Evolutionary conservation across 306 rosid species (phyloP), one percentile per base, ranked within the genome.

Genomic region (Dalbergia cochinchinensis): DNA sequence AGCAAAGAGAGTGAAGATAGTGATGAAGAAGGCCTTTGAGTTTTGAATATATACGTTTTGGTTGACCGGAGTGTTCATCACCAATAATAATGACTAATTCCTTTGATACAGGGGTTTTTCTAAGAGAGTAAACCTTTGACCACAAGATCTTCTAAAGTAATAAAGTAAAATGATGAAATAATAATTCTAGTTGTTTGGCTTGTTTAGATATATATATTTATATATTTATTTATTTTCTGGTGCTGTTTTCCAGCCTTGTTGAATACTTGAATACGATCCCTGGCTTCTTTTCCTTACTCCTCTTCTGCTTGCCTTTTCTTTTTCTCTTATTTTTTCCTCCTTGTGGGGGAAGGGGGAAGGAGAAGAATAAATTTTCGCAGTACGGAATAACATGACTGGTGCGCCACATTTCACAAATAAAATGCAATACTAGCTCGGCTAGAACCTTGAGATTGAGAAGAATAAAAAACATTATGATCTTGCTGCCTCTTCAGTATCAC

Each of bases 381-480:
- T 5, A 50, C 5, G 57, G 26, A 54, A 48, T 45, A 71, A 20
- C 58, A 67, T 16, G 76, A 6, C 31, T 26, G 31, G 31, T 26
- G 31, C 31, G 31, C 31, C 63, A 63, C 63, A 22, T 16, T 5
- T 47, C 44, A 83, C 19, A 62, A 45, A 65, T 9, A 19, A 50
- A 42, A 42, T 42, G 10, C 6, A 8, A 42, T 7, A 6, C 41
- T 19, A 65, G 66, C 59, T 71, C 50, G 33, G 18, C 37, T 20
- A 26, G 37, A 41, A 58, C 41, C 54, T 63, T 69, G 11, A 70
- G 11, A 8, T 11, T 66, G 1, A 15, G 5, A 73, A 59, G 26
- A 60, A 60, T 72, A 41, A 41, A 26, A 63, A 18, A 61, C 31
- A 15, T 76, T 82, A 85, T 34, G 81, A 70, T 69, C 71, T 82